phyloP scores from a whole-genome alignment of 345 rosid genomes.

The Cardamine resedifolia region DNA sequence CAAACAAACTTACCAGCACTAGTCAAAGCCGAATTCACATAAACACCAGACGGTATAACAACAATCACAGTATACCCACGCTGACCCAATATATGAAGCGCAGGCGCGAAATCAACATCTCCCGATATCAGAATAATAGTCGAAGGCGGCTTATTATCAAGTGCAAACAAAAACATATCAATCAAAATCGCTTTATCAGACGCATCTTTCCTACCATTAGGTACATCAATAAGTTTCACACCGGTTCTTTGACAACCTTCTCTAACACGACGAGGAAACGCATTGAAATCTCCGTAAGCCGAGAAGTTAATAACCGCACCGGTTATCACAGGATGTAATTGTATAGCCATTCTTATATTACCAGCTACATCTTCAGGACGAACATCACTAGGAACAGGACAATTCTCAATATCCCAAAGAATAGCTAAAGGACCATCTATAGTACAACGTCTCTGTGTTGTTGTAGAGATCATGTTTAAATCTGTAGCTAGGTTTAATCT shows the following conservation, averaged over 20 bases:
- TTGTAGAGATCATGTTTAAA: conserved; percentile 32
- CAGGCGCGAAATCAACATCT: conserved; percentile 95
- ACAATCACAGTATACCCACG: conserved; percentile 85
- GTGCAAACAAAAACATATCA: conserved; percentile 95
- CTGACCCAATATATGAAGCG: conserved; percentile 93
- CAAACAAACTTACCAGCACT: conserved; percentile 93
- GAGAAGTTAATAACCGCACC: conserved; percentile 80
- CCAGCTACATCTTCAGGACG: conserved; percentile 93
- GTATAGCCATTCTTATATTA: conserved; percentile 89
- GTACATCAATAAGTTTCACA: conserved; percentile 90
- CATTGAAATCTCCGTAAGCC: conserved; percentile 95
- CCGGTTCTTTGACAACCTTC: conserved; percentile 99
- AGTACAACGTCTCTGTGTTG: conserved; percentile 25
- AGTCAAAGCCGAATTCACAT: conserved; percentile 81
- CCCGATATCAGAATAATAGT: conserved; percentile 91
- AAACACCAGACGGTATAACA: conserved; percentile 81
- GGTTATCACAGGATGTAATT: conserved; percentile 74
- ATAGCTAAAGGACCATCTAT: conserved; percentile 74
- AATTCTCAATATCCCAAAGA: conserved; percentile 97
- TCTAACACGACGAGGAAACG: conserved; percentile 86
- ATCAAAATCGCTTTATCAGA: conserved; percentile 95
- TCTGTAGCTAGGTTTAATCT: conserved; percentile 28
- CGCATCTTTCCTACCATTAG: conserved; percentile 95
- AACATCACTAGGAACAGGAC: conserved; percentile 87
- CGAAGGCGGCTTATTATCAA: conserved; percentile 85